Percentiles rank a stretch among this genome's conserved stretches.
Conservation (phyloP, 1,284 basidiomycete species). For the Boletus semigastroideus region DNA sequence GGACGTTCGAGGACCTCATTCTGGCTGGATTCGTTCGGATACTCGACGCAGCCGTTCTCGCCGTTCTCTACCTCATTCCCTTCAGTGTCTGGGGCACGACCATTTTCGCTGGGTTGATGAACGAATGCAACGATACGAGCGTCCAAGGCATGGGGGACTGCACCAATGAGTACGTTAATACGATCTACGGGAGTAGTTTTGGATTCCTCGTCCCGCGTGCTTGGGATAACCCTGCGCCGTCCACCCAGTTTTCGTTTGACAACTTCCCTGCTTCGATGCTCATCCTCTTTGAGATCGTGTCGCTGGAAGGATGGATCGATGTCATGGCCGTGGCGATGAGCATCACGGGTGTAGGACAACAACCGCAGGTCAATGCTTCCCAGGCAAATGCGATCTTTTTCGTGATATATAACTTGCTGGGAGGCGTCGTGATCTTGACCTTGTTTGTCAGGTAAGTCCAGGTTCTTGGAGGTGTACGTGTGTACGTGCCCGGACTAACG, state of each 20-base stretch:
- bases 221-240: constrained; percentile 86
- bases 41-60: constrained; percentile 89
- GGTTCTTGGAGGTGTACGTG: not conserved
- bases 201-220: constrained; percentile 79
- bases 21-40: constrained; percentile 88
- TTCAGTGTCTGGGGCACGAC: constrained; percentile 98
- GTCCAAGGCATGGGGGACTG: constrained; percentile 66
- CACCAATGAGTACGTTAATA: constrained; percentile 72
- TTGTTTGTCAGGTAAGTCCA: constrained; percentile 77
- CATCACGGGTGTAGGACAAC: constrained; percentile 68
- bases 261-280: constrained; percentile 83
- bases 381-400: constrained; percentile 91
- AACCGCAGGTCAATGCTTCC: constrained; percentile 71
- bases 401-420: constrained; percentile 90
- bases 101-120: constrained; percentile 87
- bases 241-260: constrained; percentile 91
- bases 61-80: constrained; percentile 93
- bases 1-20: constrained; percentile 90
- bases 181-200: constrained; percentile 53
- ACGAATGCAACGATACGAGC: constrained; percentile 78
- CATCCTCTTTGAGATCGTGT: constrained; percentile 97
- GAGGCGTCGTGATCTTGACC: constrained; percentile 87
- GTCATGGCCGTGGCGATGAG: constrained; percentile 85
- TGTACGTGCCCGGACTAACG: not conserved
- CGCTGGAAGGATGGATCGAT: constrained; percentile 94